These are phyloP conservation scores for Cnidoscolus chayamansa DNA, from an alignment of 441 rosid species.

Conservation along the genomic window DNA sequence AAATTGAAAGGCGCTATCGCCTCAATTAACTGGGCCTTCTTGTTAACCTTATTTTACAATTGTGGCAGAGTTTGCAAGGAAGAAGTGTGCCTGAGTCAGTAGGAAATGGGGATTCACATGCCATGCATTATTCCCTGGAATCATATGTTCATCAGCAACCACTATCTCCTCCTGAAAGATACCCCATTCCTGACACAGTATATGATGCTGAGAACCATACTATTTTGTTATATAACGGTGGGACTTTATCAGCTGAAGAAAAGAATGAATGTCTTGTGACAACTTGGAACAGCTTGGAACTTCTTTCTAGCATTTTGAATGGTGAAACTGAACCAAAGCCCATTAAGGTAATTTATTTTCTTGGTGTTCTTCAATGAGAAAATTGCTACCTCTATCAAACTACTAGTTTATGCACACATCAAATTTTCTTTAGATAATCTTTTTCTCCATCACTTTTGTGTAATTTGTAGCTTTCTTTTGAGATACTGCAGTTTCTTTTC, in stretches of 20 bases:
- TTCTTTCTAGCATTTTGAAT: slow-evolving; percentile 68
- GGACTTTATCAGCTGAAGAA: slow-evolving; percentile 45
- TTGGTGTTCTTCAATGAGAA: background rate
- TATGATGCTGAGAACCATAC: slow-evolving; percentile 27
- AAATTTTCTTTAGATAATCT: background rate
- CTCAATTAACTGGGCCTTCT: background rate
- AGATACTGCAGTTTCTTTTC: background rate
- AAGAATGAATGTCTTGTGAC: slow-evolving; percentile 61
- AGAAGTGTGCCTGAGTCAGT: slow-evolving; percentile 29
- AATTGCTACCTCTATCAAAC: background rate
- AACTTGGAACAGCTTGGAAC: slow-evolving; percentile 70
- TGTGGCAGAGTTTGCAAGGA: slow-evolving; percentile 47
- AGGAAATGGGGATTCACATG: slow-evolving; percentile 32
- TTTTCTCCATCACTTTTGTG: background rate
- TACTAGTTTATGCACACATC: background rate
- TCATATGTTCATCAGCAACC: slow-evolving; percentile 51
- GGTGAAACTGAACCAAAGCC: slow-evolving; percentile 52
- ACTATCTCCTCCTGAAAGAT: slow-evolving; percentile 48
- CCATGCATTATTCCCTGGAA: slow-evolving; percentile 43
- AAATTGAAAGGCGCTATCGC: slow-evolving; percentile 2
- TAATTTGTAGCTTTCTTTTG: background rate
- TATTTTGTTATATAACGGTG: slow-evolving; percentile 31
- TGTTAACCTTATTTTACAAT: slow-evolving; percentile 10
- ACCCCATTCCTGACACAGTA: slow-evolving; percentile 45
- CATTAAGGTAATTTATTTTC: slow-evolving; percentile 40